Evolutionary conservation across 208 protist species (phyloP).

Genomic region (Blechomonas ayalai): DNA sequence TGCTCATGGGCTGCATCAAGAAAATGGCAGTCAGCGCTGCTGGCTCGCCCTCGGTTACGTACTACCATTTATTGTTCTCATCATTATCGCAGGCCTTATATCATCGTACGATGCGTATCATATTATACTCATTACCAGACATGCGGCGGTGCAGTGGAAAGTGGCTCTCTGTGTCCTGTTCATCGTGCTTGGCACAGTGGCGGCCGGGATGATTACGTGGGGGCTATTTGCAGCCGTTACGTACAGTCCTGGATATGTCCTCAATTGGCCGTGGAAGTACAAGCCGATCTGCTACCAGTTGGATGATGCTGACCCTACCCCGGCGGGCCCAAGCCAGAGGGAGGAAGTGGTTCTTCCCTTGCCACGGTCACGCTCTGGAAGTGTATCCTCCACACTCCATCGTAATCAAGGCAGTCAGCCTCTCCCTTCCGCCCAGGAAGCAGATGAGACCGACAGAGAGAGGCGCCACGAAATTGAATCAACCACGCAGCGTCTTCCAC

Average conservation of each 20-base stretch:
- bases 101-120: conserved; percentile 26
- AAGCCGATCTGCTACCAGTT: too few species aligned
- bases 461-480: too few species aligned
- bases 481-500: too few species aligned
- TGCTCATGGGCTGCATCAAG: conserved; percentile 16
- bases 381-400: conserved; percentile 35
- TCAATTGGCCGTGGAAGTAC: conserved; percentile 26
- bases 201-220: conserved; percentile 14
- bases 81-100: conserved; percentile 27
- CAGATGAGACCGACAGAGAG: too few species aligned
- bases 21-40: conserved; percentile 16
- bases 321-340: too few species aligned
- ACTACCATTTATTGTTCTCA: conserved; percentile 16
- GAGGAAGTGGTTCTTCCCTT: too few species aligned
- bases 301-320: too few species aligned
- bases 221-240: conserved; percentile 39
- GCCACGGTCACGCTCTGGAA: too few species aligned
- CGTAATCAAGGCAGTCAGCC: too few species aligned
- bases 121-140: conserved; percentile 14
- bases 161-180: conserved; percentile 30
- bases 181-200: conserved; percentile 17
- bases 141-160: conserved; percentile 24
- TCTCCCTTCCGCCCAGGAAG: too few species aligned
- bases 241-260: conserved; percentile 51
- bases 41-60: conserved; percentile 45